Conservation (phyloP, 1,284 basidiomycete genomes). For the Trichosporon coremiiforme region DNA sequence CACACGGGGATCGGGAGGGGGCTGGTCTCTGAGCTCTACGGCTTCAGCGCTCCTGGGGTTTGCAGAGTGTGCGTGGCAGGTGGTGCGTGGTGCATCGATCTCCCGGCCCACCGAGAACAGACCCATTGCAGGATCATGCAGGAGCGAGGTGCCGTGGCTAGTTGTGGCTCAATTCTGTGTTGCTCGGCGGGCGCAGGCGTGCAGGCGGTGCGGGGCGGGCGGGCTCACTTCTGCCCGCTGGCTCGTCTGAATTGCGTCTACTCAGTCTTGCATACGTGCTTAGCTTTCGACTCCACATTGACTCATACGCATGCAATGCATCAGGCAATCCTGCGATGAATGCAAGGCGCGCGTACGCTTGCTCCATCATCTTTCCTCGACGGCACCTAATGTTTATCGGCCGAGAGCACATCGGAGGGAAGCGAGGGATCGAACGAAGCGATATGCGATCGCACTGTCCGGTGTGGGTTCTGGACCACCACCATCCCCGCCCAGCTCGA, state of each 20-base stretch:
- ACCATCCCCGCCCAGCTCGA: neutral
- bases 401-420: slow-evolving; percentile 1
- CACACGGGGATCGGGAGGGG: neutral
- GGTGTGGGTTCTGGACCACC: neutral
- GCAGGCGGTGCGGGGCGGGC: no score
- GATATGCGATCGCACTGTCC: neutral
- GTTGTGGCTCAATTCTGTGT: neutral
- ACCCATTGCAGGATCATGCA: no score
- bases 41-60: no score
- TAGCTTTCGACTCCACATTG: neutral
- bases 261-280: neutral
- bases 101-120: no score
- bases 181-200: neutral
- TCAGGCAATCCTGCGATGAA: neutral
- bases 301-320: neutral
- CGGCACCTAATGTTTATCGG: neutral
- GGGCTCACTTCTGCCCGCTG: neutral
- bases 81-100: no score
- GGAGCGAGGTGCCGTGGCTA: neutral
- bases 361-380: neutral
- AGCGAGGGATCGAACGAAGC: neutral
- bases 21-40: neutral
- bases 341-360: neutral
- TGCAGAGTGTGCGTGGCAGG: neutral
- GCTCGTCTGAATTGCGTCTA: neutral